Evolutionary conservation across 2,329 filamentous ascomycete genomes (phyloP).

Genomic region (Paecilomyces fulvus): DNA sequence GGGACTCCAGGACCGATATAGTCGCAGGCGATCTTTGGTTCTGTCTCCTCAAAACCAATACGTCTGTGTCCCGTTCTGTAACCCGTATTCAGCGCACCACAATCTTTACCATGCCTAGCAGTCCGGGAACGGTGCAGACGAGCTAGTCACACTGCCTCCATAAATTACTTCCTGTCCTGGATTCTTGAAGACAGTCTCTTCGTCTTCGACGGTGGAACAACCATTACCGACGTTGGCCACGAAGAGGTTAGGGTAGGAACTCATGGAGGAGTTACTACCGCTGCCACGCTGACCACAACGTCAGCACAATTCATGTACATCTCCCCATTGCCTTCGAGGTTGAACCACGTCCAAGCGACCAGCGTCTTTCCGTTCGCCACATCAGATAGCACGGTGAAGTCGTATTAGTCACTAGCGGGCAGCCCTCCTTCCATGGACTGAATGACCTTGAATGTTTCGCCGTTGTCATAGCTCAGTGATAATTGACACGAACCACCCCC

Average conservation of each 20-base stretch:
- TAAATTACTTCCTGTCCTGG: background rate
- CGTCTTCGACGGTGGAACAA: background rate
- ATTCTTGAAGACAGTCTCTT: background rate
- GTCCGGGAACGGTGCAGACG: background rate
- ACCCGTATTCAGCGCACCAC: background rate
- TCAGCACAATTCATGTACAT: slow-evolving; percentile 83
- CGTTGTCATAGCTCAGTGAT: slow-evolving; percentile 64
- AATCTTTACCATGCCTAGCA: background rate
- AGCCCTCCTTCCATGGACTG: slow-evolving; percentile 53
- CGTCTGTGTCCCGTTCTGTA: background rate
- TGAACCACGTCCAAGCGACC: slow-evolving; percentile 72
- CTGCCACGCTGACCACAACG: slow-evolving; percentile 48
- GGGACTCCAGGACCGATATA: background rate
- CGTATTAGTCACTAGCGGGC: slow-evolving; percentile 46
- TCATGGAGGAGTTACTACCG: background rate
- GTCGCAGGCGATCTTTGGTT: background rate
- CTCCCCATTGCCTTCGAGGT: slow-evolving; percentile 67
- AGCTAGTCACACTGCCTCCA: background rate
- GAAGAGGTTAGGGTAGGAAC: background rate
- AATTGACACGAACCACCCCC: slow-evolving; percentile 69
- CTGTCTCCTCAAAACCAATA: background rate
- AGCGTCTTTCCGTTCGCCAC: slow-evolving; percentile 54
- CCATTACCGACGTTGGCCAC: background rate
- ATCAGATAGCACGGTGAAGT: slow-evolving; percentile 59
- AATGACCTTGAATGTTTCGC: slow-evolving; percentile 60